Conservation (phyloP, 1,139 yeast species). For the Scheffersomyces illinoinensis region DNA sequence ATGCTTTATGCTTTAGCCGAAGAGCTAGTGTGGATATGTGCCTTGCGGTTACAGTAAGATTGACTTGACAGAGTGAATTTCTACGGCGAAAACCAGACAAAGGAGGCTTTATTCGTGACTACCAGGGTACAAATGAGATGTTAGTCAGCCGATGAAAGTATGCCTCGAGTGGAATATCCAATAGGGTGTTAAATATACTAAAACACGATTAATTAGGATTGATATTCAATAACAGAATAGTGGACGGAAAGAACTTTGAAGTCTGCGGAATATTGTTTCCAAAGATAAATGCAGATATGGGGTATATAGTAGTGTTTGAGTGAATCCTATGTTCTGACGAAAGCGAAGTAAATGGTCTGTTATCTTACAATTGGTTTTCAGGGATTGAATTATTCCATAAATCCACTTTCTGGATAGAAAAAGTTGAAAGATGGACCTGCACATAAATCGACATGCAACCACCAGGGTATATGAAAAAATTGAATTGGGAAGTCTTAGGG, state of each 20-base stretch:
- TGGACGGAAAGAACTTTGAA: neutral
- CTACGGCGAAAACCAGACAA: neutral
- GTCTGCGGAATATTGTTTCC: neutral
- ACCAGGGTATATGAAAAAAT: neutral
- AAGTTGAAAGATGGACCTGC: neutral
- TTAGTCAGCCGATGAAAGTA: neutral
- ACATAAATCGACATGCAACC: neutral
- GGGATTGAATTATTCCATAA: neutral
- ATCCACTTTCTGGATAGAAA: neutral
- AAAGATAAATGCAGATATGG: neutral
- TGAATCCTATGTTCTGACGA: neutral
- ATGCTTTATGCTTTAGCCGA: neutral
- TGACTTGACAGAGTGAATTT: neutral
- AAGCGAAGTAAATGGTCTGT: neutral
- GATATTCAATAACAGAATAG: neutral
- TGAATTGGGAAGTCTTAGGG: neutral
- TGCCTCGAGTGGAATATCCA: neutral
- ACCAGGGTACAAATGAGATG: neutral
- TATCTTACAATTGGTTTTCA: neutral
- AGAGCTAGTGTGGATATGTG: neutral
- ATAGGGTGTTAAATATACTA: neutral
- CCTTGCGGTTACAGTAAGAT: neutral
- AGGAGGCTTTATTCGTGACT: neutral
- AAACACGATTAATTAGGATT: no score
- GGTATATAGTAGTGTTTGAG: neutral